Base-by-base conservation (phyloP, 441 rosid genomes). In the Sinapis alba region DNA sequence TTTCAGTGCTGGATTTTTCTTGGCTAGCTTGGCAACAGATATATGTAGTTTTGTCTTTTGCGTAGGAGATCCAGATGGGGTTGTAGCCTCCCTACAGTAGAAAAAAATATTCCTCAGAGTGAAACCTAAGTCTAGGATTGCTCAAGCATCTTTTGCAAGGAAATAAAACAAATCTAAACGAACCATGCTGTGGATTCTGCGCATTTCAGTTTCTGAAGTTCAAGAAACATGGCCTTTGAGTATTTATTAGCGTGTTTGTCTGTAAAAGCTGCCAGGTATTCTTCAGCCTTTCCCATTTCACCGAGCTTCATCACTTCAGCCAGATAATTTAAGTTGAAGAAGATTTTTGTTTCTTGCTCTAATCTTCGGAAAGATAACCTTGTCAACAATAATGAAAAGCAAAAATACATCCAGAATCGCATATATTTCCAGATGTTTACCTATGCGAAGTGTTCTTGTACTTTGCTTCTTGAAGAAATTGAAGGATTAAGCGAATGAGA, bases 311-410 rank as follows among this genome's bases (percentile, higher is more conserved):
- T 66, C 58, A 62, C 26, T 58, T 75, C 79, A 57, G 1, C 53
- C 20, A 83, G 59, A 67, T 73, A 83, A 43, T 62, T 63, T 13
- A 67, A n/a, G 57, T 50, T 67, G 82, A 83, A 83, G 77, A 72
- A 79, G 70, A 82, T 32, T 72, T 83, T 75, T 21, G 79, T 19
- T 78, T 83, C 84, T 62, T 66, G 69, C 75, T 80, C 82, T 76
- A 81, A 70, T 59, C 86, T 78, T 80, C 30, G 7, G 3, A 76
- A 71, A 57, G 28, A 69, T 34, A 47, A 65, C 60, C 11, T 66
- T 50, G 24, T 68, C 41, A 73, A 51, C 64, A 78, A 15, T 27
- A 72, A 18, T 47, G 43, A 63, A 41, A 71, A 7, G 13, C n/a
- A 59, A 51, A 53, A 18, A 28, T 9, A 56, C 47, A 71, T 20